Evolutionary conservation across 768 basidiomycete species (phyloP).

Genomic region (Trametes sanguinea): DNA sequence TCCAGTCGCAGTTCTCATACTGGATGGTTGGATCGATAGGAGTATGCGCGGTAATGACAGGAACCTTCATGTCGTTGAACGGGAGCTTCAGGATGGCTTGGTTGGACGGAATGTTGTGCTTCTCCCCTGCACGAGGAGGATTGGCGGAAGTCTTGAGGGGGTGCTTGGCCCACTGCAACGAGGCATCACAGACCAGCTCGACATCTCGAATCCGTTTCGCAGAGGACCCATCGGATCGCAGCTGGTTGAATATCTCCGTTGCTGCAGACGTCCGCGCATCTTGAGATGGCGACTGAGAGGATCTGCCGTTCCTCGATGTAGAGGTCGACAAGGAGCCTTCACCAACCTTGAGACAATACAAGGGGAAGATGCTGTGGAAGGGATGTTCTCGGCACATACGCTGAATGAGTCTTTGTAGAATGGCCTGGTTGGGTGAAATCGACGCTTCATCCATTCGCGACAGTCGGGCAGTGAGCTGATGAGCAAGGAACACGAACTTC

Average conservation of each 20-base stretch:
- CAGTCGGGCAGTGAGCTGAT: slow-evolving; percentile 92
- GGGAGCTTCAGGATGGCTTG: slow-evolving; percentile 45
- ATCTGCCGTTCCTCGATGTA: slow-evolving; percentile 48
- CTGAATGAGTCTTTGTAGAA: slow-evolving; percentile 63
- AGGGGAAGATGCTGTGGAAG: slow-evolving; percentile 90
- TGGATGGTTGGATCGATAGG: slow-evolving; percentile 67
- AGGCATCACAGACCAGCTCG: slow-evolving; percentile 63
- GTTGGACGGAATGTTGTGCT: slow-evolving; percentile 43
- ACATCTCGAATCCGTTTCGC: slow-evolving; percentile 50
- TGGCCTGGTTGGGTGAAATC: slow-evolving; percentile 46
- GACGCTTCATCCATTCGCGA: slow-evolving; percentile 42
- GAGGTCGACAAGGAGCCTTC: slow-evolving; percentile 27
- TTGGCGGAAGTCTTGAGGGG: slow-evolving; percentile 43
- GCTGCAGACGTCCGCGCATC: slow-evolving; percentile 69
- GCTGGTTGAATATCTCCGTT: slow-evolving; percentile 54
- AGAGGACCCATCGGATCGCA: slow-evolving; percentile 45
- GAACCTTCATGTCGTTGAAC: slow-evolving; percentile 64
- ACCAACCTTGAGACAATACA: slow-evolving; percentile 67
- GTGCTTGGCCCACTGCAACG: slow-evolving; percentile 71
- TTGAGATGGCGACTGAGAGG: slow-evolving; percentile 44
- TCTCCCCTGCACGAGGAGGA: slow-evolving; percentile 23
- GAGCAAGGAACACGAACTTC: slow-evolving; percentile 90
- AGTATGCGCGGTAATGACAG: slow-evolving; percentile 75
- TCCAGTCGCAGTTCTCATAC: slow-evolving; percentile 73
- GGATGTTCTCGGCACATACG: slow-evolving; percentile 89